These are phyloP conservation scores for Neofusicoccum ribis DNA, from an alignment of 2,329 filamentous ascomycete species.

Conservation along the genomic window DNA sequence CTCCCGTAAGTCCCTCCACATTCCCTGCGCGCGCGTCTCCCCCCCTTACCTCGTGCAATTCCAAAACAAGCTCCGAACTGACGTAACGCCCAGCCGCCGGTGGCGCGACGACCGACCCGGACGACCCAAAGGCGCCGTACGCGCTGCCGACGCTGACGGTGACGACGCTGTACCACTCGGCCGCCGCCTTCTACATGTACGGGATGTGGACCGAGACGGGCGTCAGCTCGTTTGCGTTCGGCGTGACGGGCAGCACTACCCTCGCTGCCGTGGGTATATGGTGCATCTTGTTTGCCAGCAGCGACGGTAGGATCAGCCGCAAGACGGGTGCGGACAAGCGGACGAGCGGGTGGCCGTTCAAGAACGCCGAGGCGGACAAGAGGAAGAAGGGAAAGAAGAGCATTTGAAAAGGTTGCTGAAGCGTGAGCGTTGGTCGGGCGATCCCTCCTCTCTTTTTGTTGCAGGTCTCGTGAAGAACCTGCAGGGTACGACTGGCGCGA, in stretches of 20 bases:
- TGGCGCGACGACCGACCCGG: constrained; percentile 36
- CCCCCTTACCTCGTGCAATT: background rate
- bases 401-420: background rate
- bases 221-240: constrained; percentile 61
- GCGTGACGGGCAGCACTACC: constrained; percentile 56
- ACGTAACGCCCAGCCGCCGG: constrained; percentile 20
- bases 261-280: constrained; percentile 66
- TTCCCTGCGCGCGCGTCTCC: too few relatives aligned
- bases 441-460: too few relatives aligned
- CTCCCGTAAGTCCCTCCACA: background rate
- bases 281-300: constrained; percentile 61
- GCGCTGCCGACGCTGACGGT: constrained; percentile 66
- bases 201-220: constrained; percentile 60
- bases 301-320: constrained; percentile 58
- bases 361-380: constrained; percentile 58
- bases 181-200: constrained; percentile 65
- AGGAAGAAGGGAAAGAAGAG: constrained; percentile 41
- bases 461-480: too few relatives aligned
- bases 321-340: constrained; percentile 68
- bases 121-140: constrained; percentile 43
- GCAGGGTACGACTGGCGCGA: too few relatives aligned
- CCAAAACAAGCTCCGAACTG: background rate
- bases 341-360: constrained; percentile 66
- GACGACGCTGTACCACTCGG: constrained; percentile 66
- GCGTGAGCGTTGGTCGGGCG: too few relatives aligned